Conservation (phyloP, 805 yeast genomes). For the Zygoascus ofunaensis region DNA sequence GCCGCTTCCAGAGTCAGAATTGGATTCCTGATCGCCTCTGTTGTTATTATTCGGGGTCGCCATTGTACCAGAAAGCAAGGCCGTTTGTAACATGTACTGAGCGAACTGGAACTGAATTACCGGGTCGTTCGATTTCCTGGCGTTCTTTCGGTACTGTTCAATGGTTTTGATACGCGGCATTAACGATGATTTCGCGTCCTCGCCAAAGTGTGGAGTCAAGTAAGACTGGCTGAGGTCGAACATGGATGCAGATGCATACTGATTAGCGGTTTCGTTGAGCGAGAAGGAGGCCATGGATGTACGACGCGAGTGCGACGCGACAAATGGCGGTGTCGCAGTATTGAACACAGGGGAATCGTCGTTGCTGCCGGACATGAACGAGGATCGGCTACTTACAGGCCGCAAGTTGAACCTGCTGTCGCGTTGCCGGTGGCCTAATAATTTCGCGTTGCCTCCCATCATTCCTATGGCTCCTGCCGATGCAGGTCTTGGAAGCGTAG, state of each 20-base stretch:
- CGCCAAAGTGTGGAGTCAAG: slow-evolving; percentile 20
- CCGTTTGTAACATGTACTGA: slow-evolving; percentile 80
- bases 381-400: neutral
- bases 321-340: neutral
- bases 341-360: neutral
- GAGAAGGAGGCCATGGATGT: slow-evolving; percentile 13
- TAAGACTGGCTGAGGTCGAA: slow-evolving; percentile 22
- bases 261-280: slow-evolving; percentile 13
- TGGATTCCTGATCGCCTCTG: neutral
- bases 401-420: neutral
- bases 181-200: slow-evolving; percentile 28
- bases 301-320: slow-evolving; percentile 4
- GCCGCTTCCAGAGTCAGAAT: slow-evolving; percentile 5
- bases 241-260: slow-evolving; percentile 19
- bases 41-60: neutral
- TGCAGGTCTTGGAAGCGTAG: no score
- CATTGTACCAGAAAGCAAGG: slow-evolving; percentile 35
- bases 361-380: neutral
- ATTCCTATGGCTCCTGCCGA: no score
- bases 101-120: slow-evolving; percentile 84
- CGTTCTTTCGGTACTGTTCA: slow-evolving; percentile 79
- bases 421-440: no score
- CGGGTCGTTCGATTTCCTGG: slow-evolving; percentile 77
- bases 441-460: no score
- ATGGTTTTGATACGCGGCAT: slow-evolving; percentile 74